A percentile compares a stretch with the other conserved stretches of the same genome.
Conservation (phyloP, 179 eudicot genomes). For the Spergularia azorica region DNA sequence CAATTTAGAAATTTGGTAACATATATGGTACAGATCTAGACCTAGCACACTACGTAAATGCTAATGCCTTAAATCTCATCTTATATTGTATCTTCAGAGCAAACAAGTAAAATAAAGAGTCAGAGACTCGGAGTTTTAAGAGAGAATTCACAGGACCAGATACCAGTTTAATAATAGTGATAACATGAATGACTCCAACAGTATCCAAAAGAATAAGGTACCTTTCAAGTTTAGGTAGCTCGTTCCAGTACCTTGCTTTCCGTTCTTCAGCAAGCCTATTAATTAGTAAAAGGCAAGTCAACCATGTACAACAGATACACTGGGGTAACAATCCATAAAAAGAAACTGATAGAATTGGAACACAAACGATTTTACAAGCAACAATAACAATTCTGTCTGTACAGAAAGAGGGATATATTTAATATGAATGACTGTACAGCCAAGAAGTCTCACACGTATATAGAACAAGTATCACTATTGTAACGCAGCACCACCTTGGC, state of each 20-base stretch:
- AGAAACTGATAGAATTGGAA: neutral
- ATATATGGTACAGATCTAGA: neutral
- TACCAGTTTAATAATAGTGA: neutral
- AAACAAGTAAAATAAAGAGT: neutral
- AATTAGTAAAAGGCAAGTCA: neutral
- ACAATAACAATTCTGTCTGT: neutral
- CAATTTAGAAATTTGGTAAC: neutral
- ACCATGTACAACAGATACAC: neutral
- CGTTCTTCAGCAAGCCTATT: neutral
- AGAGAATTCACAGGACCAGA: neutral
- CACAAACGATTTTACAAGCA: neutral
- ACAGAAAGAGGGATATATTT: conserved; percentile 10
- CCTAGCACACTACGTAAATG: neutral
- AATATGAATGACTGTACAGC: conserved; percentile 9
- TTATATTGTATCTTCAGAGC: neutral
- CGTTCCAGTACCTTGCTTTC: neutral
- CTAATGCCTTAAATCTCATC: neutral
- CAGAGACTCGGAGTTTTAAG: neutral
- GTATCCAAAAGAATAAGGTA: too few relatives aligned
- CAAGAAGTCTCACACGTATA: neutral
- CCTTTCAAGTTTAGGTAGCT: conserved; percentile 3
- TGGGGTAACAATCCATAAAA: neutral
- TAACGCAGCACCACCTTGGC: neutral
- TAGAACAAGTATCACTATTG: neutral
- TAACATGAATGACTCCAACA: neutral